Evolutionary conservation across 495 filamentous ascomycete genomes (phyloP), one percentile per base, ranked within the genome.

Genomic region (Penicillium desertorum): DNA sequence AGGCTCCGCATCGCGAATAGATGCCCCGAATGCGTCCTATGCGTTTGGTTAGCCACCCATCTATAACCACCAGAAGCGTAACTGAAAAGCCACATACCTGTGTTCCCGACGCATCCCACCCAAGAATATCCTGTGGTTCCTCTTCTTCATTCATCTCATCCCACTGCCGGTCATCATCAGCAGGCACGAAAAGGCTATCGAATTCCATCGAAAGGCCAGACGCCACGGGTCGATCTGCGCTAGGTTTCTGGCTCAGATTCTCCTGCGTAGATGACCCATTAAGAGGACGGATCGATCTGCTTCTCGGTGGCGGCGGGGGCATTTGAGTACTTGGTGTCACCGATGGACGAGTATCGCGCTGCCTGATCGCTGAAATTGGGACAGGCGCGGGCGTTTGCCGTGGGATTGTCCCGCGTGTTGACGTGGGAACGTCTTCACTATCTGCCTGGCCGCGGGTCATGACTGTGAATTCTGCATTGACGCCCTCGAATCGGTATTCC

Each of bases 381-480:
- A 51, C 51, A 52, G 64, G 71, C 9, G 54, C 56, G 25, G 67
- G 62, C 11, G 62, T 61, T 42, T 68, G 74, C 29, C 71, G 69
- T 19, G 72, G 71, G 19, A 63, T 62, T 3, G 63, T 52, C 12
- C 62, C 70, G 9, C 68, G 63, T 22, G 71, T 66, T 32, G 74
- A 73, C 37, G 45, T 57, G 8, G 65, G 61, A 61, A 52, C 60
- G 48, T 80, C 73, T 16, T 77, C 73, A 32, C 73, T 75, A 30
- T 78, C 76, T 59, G 82, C 82, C 56, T 95, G 90, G n/a, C 92
- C 91, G 30, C 88, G 84, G 10, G 94, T 98, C 92, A 96, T 97
- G 44, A 98, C 71, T 16, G 93, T 93, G 65, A 95, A 97, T 53
- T 96, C 90, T 57, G 88, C 89, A 45, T 82, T 72, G 52, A 97